Percentiles rank a stretch among this genome's conserved stretches.
phyloP scores from a whole-genome alignment of 768 basidiomycete genomes.

The Mrakia hoshinonis region DNA sequence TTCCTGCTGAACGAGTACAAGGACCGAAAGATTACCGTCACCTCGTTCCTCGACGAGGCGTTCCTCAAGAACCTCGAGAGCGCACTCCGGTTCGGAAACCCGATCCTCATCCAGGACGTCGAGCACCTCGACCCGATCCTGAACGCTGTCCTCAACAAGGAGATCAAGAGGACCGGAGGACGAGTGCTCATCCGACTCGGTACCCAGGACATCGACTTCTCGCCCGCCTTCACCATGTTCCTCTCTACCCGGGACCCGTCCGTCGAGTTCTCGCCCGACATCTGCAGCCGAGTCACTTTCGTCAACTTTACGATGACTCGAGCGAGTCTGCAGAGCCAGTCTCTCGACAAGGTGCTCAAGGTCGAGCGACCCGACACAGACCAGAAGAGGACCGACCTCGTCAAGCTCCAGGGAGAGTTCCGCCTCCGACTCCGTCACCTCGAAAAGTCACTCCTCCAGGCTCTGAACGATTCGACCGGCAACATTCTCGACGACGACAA shows the following conservation, averaged over 20 bases:
- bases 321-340: constrained; percentile 96
- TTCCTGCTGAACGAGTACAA: constrained; percentile 92
- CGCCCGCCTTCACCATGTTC: constrained; percentile 99
- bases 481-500: constrained; percentile 94
- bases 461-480: constrained; percentile 89
- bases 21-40: constrained; percentile 93
- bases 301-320: constrained; percentile 99
- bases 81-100: constrained; percentile 96
- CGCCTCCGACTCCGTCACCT: constrained; percentile 80
- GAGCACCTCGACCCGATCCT: constrained; percentile 95
- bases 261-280: constrained; percentile 94
- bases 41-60: constrained; percentile 95
- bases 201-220: constrained; percentile 98
- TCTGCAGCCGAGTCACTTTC: constrained; percentile 92
- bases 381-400: constrained; percentile 85
- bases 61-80: constrained; percentile 98
- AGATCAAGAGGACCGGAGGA: constrained; percentile 90
- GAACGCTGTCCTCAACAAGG: constrained; percentile 93
- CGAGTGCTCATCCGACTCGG: constrained; percentile 94
- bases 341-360: constrained; percentile 90
- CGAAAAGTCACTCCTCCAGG: constrained; percentile 84
- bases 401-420: constrained; percentile 99
- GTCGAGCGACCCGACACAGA: constrained; percentile 96
- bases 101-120: constrained; percentile 93
- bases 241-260: constrained; percentile 93